Percentiles rank a stretch among this genome's conserved stretches.
phyloP scores from a whole-genome alignment of 176 grass and related monocot species.

The Carex kokanica region DNA sequence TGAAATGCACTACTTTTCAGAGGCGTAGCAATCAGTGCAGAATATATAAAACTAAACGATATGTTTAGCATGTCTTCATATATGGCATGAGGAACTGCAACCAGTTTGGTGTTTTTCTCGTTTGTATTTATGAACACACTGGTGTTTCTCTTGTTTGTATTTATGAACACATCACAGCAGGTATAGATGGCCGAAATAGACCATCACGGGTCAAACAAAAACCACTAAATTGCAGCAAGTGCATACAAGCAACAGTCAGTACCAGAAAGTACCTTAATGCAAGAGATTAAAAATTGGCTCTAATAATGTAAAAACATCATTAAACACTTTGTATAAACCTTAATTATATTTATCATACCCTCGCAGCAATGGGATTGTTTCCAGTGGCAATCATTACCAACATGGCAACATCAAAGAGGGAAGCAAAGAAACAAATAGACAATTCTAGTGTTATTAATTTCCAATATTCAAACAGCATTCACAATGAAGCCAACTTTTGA shows the following conservation, averaged over 20 bases:
- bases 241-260: neutral
- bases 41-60: neutral
- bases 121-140: neutral
- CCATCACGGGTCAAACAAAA: neutral
- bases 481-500: conserved; percentile 34
- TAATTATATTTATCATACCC: neutral
- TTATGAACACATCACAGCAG: neutral
- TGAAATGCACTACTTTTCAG: neutral
- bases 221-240: neutral
- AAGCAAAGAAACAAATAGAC: neutral
- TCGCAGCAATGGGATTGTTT: neutral
- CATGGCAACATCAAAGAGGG: conserved; percentile 19
- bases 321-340: conserved; percentile 22
- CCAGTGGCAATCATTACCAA: neutral
- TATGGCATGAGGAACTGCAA: neutral
- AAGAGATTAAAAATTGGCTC: neutral
- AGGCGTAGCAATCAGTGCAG: neutral
- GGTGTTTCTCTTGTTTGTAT: neutral
- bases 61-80: neutral
- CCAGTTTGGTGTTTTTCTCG: neutral
- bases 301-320: conserved; percentile 1
- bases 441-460: conserved; percentile 23
- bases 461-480: conserved; percentile 41
- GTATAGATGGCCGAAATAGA: neutral
- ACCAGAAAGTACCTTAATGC: neutral